These are phyloP conservation scores for Hemileccinum impolitum DNA, from an alignment of 768 basidiomycete species.

Conservation along the genomic window DNA sequence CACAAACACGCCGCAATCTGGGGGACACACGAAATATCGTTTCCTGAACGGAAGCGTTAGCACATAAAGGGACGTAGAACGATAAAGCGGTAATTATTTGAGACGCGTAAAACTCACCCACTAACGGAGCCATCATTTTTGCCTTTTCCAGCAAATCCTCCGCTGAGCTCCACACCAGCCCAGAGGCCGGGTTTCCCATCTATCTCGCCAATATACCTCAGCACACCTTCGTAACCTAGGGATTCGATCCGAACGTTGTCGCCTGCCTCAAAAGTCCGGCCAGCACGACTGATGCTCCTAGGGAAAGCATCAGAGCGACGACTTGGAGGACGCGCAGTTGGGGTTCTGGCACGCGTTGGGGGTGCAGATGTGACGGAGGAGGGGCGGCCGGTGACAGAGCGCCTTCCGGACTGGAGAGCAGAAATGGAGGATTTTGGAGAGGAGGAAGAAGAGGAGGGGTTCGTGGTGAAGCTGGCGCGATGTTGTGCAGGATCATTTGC, in stretches of 20 bases:
- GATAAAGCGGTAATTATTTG: neutral
- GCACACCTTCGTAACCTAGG: slow-evolving; percentile 80
- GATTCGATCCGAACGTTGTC: slow-evolving; percentile 86
- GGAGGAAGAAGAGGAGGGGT: slow-evolving; percentile 40
- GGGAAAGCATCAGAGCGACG: slow-evolving; percentile 60
- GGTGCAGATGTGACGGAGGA: slow-evolving; percentile 58
- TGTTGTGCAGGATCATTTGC: slow-evolving; percentile 79
- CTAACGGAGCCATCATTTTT: slow-evolving; percentile 92
- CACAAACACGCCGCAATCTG: slow-evolving; percentile 89
- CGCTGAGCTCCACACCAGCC: slow-evolving; percentile 90
- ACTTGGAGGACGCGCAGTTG: slow-evolving; percentile 56
- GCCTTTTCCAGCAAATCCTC: slow-evolving; percentile 84
- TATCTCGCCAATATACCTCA: slow-evolving; percentile 81
- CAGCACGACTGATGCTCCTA: slow-evolving; percentile 45
- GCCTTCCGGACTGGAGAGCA: slow-evolving; percentile 40
- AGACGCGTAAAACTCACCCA: slow-evolving; percentile 56
- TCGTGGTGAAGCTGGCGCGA: slow-evolving; percentile 42
- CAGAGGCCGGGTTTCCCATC: slow-evolving; percentile 87
- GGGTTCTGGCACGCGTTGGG: slow-evolving; percentile 49
- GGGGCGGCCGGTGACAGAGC: slow-evolving; percentile 52
- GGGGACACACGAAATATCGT: slow-evolving; percentile 82
- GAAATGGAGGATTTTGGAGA: slow-evolving; percentile 42
- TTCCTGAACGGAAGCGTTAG: slow-evolving; percentile 43
- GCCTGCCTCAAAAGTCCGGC: slow-evolving; percentile 59
- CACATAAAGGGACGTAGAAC: neutral